phyloP scores from a whole-genome alignment of 2,329 filamentous ascomycete species.

The Westerdykella ornata region DNA sequence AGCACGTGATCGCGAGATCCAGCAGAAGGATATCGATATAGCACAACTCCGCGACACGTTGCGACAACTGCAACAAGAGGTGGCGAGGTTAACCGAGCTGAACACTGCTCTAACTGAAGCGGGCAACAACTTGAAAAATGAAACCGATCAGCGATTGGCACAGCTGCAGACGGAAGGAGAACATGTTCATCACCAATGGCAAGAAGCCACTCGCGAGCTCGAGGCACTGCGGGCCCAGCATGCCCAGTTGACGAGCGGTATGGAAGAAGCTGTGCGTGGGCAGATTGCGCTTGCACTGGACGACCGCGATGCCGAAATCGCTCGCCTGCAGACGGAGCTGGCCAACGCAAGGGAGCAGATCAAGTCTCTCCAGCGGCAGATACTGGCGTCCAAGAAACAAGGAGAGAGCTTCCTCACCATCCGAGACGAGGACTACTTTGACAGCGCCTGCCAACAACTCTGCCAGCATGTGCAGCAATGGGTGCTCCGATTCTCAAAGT shows the following conservation, averaged over 20 bases:
- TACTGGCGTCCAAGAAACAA: constrained; percentile 49
- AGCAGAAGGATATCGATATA: constrained; percentile 82
- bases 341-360: constrained; percentile 61
- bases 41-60: constrained; percentile 72
- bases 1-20: constrained; percentile 62
- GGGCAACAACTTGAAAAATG: constrained; percentile 67
- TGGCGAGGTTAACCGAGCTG: constrained; percentile 70
- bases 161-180: constrained; percentile 61
- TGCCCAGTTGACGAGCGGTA: constrained; percentile 53
- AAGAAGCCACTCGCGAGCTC: constrained; percentile 61
- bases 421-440: constrained; percentile 90
- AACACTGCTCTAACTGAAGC: constrained; percentile 74
- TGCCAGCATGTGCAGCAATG: constrained; percentile 96
- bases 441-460: constrained; percentile 85
- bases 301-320: constrained; percentile 79
- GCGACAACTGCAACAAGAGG: constrained; percentile 73
- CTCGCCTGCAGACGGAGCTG: constrained; percentile 68
- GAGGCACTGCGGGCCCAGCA: constrained; percentile 61
- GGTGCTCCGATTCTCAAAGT: constrained; percentile 96
- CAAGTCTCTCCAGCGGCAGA: constrained; percentile 53
- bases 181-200: constrained; percentile 47
- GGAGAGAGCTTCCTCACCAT: constrained; percentile 70
- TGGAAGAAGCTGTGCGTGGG: constrained; percentile 55
- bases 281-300: constrained; percentile 61
- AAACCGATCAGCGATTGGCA: constrained; percentile 66